Conservation (phyloP, 148 eudicot species). For the Amaranthus cruentus region DNA sequence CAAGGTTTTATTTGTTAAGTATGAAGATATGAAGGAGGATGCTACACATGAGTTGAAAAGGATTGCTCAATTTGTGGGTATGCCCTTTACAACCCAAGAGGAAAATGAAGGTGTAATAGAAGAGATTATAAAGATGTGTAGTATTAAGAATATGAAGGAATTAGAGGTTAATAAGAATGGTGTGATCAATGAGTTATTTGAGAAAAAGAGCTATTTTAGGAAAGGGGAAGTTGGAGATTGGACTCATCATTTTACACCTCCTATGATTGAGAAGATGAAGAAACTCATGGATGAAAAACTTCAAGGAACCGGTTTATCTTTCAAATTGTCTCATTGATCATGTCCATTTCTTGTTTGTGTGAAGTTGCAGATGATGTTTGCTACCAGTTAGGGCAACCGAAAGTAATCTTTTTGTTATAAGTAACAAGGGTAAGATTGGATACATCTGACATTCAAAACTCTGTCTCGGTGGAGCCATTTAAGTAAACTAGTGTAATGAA, state of each 20-base stretch:
- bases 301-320: slow-evolving; percentile 22
- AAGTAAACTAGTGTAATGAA: no score
- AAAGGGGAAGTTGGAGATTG: slow-evolving; percentile 27
- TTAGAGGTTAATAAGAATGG: slow-evolving; percentile 25
- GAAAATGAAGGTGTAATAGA: slow-evolving; percentile 24
- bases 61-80: slow-evolving; percentile 21
- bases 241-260: slow-evolving; percentile 15
- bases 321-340: not conserved
- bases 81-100: slow-evolving; percentile 20
- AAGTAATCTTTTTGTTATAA: no score
- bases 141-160: slow-evolving; percentile 21
- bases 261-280: slow-evolving; percentile 19
- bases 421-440: no score
- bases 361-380: no score
- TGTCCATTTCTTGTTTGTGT: no score
- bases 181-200: slow-evolving; percentile 14
- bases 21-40: slow-evolving; percentile 27
- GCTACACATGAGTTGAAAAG: slow-evolving; percentile 13
- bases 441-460: no score
- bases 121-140: slow-evolving; percentile 18
- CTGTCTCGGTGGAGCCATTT: no score
- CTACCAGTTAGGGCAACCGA: no score
- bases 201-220: slow-evolving; percentile 17
- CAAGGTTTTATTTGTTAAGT: slow-evolving; percentile 26
- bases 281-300: slow-evolving; percentile 21